Evolutionary conservation across 2,329 filamentous ascomycete genomes (phyloP), one percentile per base, ranked within the genome.

Genomic region (Arthrobotrys iridis): DNA sequence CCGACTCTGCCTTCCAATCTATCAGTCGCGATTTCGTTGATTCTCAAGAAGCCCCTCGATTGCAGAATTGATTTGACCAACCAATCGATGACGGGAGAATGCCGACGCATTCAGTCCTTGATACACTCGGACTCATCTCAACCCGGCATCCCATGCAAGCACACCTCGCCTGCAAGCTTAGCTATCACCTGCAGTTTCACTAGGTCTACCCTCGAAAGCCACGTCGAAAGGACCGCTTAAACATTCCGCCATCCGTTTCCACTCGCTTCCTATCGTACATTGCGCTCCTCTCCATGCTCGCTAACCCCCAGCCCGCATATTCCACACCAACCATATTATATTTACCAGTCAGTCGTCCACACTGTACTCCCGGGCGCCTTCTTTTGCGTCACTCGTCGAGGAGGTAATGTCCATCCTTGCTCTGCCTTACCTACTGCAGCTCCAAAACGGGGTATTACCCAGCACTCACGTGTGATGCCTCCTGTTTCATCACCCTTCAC

Each of bases 331-430:
- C 33, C 28, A 46, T 6, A 20, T 28, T 20, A 20, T 43, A 22
- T 20, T 50, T 48, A 70, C 72, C 72, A 76, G 20, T 71, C 60
- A 11, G 66, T 71, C 22, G 62, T 67, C 72, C 72, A 76, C 15
- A 91, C 86, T 92, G 93, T 96, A 0, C 90, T 88, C 40, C 88
- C 90, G 0, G 85, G 81, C 72, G 92, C 87, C 83, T 90, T 93
- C 82, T 83, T 89, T 84, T 98, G 94, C 79, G 88, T 85, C 43
- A 98, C 90, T 83, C 91, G 96, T 83, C 89, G 89, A n/a, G 91
- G 89, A 2, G 92, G 91, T 81, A 99, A 82, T 10, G 92, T 91
- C 93, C 93, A 97, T 0, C 93, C 92, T 78, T 89, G 85, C 0
- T 88, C 88, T 0, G 88, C 89, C 0, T 82, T 85, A 0, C 85